Base-by-base conservation (phyloP, 106 monocot species). In the Apostasia shenzhenica region DNA sequence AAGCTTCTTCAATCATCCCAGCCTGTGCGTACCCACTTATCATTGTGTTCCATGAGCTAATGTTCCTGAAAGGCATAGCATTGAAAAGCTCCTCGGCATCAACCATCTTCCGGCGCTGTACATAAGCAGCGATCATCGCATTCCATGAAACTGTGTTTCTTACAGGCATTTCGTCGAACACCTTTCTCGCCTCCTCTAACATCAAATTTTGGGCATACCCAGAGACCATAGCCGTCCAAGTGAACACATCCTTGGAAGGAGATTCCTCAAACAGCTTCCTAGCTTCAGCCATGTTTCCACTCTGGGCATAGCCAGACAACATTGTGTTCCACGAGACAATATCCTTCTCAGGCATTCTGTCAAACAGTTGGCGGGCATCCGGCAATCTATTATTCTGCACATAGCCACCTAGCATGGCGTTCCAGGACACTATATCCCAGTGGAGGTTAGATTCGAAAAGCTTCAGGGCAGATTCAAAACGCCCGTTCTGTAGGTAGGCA, bases 151-250 rank as follows among this genome's bases (percentile, higher is more conserved):
- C 82, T 6, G 54, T 40, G 44, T 89, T 89, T 75, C 72, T 79
- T 68, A 75, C 77, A 0, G 89, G 85, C 89, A 85, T 89, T 50
- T 54, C 50, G 54, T 89, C 79, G 41, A 89, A 89, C 55, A 78
- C 55, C 54, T 14, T 67, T 42, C 84, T 82, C 0, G 89, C 89
- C 58, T 82, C 81, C 1, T 75, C 85, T 2, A 89, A 41, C 82
- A 77, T 69, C 44, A 79, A 79, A 61, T 89, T 85, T 69, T 82
- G 89, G 2, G 84, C 77, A 64, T 85, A 89, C 14, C 82, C 84
- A 40, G 89, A 89, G 41, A 89, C 77, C 89, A 89, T 82, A 0
- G 85, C 84, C 1, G 89, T 89, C 89, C 89, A 89, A 8, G 89
- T 82, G 67, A 82, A 89, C 46, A 89, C 89, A 71, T 89, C 85